These are phyloP conservation scores for Orbilia ellipsospora DNA, from an alignment of 2,329 filamentous ascomycete genomes.

Conservation along the genomic window DNA sequence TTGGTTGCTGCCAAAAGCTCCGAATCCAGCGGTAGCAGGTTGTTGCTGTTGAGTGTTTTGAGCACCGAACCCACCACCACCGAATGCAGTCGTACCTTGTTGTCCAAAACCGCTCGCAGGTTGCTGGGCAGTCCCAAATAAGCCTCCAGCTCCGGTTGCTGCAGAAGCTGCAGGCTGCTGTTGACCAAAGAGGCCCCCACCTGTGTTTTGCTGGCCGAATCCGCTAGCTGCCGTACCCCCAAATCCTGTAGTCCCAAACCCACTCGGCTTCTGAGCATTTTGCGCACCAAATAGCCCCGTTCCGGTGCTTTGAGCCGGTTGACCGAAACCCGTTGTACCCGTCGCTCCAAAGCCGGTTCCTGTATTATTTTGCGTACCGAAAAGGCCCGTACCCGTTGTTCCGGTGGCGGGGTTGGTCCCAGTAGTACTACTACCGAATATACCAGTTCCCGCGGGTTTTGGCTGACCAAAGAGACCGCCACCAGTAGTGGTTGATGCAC, in stretches of 20 bases:
- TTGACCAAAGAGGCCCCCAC: conserved; percentile 63
- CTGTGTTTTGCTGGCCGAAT: conserved; percentile 56
- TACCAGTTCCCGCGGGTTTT: conserved; percentile 58
- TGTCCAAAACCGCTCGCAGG: conserved; percentile 61
- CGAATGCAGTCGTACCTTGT: conserved; percentile 60
- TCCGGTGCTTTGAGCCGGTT: conserved; percentile 29
- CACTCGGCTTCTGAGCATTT: conserved; percentile 62
- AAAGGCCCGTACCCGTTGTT: conserved; percentile 58
- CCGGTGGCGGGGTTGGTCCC: conserved; percentile 60
- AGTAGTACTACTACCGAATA: conserved; percentile 60
- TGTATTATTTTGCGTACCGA: conserved; percentile 57
- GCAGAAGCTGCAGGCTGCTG: conserved; percentile 58
- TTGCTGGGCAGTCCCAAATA: conserved; percentile 63
- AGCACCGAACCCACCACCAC: conserved; percentile 54
- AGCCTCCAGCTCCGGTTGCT: conserved; percentile 62
- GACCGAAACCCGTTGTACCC: conserved; percentile 49
- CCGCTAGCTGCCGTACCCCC: conserved; percentile 53
- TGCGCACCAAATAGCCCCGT: conserved; percentile 62
- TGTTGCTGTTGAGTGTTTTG: conserved; percentile 54
- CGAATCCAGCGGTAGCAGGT: conserved; percentile 59
- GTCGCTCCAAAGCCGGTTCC: conserved; percentile 57
- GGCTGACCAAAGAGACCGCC: conserved; percentile 64
- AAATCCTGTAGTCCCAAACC: conserved; percentile 58
- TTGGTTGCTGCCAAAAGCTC: conserved; percentile 53
- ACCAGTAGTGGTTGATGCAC: conserved; percentile 24